Base-by-base conservation (phyloP, 148 eudicot genomes). In the Spergularia bocconei region DNA sequence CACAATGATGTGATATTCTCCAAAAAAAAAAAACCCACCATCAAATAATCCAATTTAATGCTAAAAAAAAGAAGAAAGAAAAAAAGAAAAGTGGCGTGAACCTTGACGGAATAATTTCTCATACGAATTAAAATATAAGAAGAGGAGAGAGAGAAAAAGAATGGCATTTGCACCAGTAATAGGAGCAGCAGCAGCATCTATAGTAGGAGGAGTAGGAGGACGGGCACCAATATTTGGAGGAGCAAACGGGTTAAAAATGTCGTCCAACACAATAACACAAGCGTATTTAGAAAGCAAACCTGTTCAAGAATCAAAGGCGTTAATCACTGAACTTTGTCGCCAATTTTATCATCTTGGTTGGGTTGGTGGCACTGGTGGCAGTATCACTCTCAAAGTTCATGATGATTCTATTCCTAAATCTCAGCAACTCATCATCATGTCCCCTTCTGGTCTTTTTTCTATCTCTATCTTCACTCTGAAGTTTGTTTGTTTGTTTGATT, bases 361-460 rank as follows among this genome's bases (percentile, higher is more conserved):
- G 99, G 99, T 95, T 56, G 90, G 93, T 57, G 99, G 99, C 55
- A 95, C 99, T 36, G 97, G 99, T 39, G 99, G 99, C 58, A 95
- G 99, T 78, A 88, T 95, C 87, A 91, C 99, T 33, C 71, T 91
- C 77, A 95, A 92, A 79, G 97, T 91, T 67, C 98, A 91, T 25
- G 98, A 94, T 68, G 92, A 91, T 51, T 81, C 89, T 13, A 68
- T 94, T 38, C 96, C 97, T 47, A 88, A 89, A 78, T 75, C 91
- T 41, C 80, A 94, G 7, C 98, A 94, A 67, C 90, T 91, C 84
- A 82, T 94, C 66, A 77, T 94, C 87, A 94, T 94, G 96, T 91
- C 98, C 54, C 97, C 97, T 73, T 94, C 98, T 77, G 98, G 98
- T 94, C 70, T 11, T 0, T 33, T 63, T 63, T 63, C 19, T n/a